phyloP scores from a whole-genome alignment of 768 basidiomycete species.

The Melanogaster broomeanus region DNA sequence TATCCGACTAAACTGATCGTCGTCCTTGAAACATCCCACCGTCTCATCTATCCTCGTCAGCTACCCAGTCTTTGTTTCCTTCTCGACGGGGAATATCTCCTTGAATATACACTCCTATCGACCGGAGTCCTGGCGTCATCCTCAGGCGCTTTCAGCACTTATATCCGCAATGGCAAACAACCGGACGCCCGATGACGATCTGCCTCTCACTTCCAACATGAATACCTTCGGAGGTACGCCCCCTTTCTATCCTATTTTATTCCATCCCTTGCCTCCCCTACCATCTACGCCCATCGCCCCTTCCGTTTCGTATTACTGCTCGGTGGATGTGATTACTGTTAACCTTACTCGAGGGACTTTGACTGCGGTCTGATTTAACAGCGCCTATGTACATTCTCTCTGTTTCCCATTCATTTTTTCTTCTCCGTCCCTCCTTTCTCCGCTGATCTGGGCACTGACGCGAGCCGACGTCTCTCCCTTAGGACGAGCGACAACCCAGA shows the following conservation, averaged over 20 bases:
- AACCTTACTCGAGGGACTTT: conserved; percentile 5
- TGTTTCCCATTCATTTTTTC: neutral
- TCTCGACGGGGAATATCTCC: too few species aligned
- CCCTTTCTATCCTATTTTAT: too few species aligned
- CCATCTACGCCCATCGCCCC: conserved; percentile 6
- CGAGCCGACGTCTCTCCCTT: neutral
- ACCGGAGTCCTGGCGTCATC: neutral
- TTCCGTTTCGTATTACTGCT: conserved; percentile 6
- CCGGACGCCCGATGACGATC: conserved; percentile 21
- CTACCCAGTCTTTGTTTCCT: neutral
- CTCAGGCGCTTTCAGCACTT: neutral
- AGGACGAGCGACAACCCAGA: conserved; percentile 10
- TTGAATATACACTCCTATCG: conserved; percentile 6
- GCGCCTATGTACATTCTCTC: neutral
- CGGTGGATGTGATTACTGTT: too few species aligned
- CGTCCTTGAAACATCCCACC: too few species aligned
- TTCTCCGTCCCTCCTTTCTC: neutral
- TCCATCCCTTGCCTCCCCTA: conserved; percentile 5
- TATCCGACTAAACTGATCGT: too few species aligned
- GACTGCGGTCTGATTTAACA: too few species aligned
- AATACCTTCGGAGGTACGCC: conserved; percentile 28
- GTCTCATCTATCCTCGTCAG: too few species aligned
- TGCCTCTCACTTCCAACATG: conserved; percentile 6
- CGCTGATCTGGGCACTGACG: conserved; percentile 3
- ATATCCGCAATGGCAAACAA: conserved; percentile 24